These are phyloP conservation scores for Podaxis sp. DNA, from an alignment of 768 basidiomycete genomes.

Conservation along the genomic window DNA sequence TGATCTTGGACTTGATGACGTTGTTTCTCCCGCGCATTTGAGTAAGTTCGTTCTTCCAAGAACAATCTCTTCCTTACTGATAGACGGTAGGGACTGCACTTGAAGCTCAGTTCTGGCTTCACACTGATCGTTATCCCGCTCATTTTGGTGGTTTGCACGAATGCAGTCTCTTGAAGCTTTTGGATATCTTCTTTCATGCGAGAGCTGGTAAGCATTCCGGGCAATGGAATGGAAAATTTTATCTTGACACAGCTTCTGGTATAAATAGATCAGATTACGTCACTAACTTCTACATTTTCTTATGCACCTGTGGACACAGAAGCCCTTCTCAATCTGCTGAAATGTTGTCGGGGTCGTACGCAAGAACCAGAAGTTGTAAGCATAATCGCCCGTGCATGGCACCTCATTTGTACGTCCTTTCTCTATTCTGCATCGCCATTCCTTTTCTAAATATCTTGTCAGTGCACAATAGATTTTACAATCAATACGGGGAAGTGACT, in stretches of 20 bases:
- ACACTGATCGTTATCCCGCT: slow-evolving; percentile 49
- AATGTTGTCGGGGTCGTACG: slow-evolving; percentile 35
- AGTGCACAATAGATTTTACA: slow-evolving; percentile 56
- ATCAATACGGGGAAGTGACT: slow-evolving; percentile 54
- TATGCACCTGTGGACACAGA: slow-evolving; percentile 48
- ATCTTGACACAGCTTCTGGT: not conserved
- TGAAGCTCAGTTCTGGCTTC: slow-evolving; percentile 59
- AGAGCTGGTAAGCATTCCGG: slow-evolving; percentile 43
- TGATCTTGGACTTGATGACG: slow-evolving; percentile 41
- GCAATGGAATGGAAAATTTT: not conserved
- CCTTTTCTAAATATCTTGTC: not conserved
- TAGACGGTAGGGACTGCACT: slow-evolving; percentile 40
- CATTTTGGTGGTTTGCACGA: slow-evolving; percentile 36
- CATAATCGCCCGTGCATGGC: slow-evolving; percentile 50
- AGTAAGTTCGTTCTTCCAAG: slow-evolving; percentile 34
- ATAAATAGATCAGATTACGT: slow-evolving; percentile 57
- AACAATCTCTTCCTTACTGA: not conserved
- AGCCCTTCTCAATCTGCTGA: slow-evolving; percentile 50
- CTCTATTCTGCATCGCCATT: not conserved
- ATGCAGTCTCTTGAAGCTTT: slow-evolving; percentile 43
- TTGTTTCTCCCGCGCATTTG: slow-evolving; percentile 52
- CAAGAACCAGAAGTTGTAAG: slow-evolving; percentile 45
- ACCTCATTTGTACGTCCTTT: slow-evolving; percentile 39
- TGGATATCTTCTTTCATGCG: slow-evolving; percentile 54
- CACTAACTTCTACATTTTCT: slow-evolving; percentile 58